Evolutionary conservation across 768 basidiomycete species (phyloP).

Genomic region (Mycena chlorophos): DNA sequence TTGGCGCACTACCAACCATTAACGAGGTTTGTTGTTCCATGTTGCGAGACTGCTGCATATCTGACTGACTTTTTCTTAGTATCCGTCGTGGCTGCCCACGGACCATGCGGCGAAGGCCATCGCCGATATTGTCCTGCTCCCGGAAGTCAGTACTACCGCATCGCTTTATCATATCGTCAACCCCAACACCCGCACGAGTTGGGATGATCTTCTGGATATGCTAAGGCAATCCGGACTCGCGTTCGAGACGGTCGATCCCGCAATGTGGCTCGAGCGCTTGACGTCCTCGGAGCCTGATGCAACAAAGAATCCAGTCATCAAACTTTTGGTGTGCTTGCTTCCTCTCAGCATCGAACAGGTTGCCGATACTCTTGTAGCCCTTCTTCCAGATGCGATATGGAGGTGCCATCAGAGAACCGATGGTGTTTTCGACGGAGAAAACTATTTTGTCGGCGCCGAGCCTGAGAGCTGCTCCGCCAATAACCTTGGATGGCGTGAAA

Average conservation of each 20-base stretch:
- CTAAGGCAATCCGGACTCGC: conserved; percentile 38
- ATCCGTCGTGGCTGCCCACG: conserved; percentile 54
- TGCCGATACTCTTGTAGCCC: conserved; percentile 21
- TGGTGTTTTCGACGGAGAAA: conserved; percentile 36
- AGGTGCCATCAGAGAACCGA: conserved; percentile 25
- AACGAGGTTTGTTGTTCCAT: conserved; percentile 34
- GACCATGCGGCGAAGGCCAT: conserved; percentile 51
- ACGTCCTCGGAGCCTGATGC: conserved; percentile 38
- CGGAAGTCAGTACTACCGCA: conserved; percentile 10
- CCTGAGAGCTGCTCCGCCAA: conserved; percentile 30
- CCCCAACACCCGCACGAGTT: conserved; percentile 32
- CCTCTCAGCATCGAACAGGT: neutral
- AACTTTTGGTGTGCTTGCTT: conserved; percentile 35
- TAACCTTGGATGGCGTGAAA: conserved; percentile 35
- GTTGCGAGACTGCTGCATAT: neutral
- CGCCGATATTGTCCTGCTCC: conserved; percentile 40
- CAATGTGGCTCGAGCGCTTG: conserved; percentile 40
- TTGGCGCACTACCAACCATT: conserved; percentile 34
- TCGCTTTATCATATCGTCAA: conserved; percentile 42
- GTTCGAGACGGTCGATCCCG: conserved; percentile 38
- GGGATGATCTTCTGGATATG: conserved; percentile 41
- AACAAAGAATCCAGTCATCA: conserved; percentile 42
- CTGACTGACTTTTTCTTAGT: conserved; percentile 19
- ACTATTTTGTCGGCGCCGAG: conserved; percentile 34
- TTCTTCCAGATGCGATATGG: conserved; percentile 36